Percentiles rank a stretch among this genome's conserved stretches.
phyloP scores from a whole-genome alignment of 2,329 filamentous ascomycete species.

The Escovopsis sp. region DNA sequence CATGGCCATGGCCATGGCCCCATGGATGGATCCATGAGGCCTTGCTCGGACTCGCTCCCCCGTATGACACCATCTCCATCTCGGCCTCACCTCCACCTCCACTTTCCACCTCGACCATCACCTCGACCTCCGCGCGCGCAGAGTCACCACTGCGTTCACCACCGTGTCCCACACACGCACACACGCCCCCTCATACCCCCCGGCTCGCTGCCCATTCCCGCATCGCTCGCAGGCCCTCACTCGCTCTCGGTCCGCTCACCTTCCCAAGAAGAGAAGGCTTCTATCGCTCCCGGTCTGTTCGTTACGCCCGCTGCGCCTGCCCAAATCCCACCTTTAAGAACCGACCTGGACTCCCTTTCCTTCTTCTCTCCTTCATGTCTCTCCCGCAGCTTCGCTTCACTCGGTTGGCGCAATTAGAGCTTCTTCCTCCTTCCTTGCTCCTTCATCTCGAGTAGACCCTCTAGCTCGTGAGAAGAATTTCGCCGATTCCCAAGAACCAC shows the following conservation, averaged over 20 bases:
- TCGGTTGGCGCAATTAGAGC: conserved; percentile 5
- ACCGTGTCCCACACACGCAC: not conserved
- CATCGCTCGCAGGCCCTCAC: not conserved
- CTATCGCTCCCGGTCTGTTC: too few species aligned
- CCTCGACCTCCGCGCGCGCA: not conserved
- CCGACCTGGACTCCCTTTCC: not conserved
- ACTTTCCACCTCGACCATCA: not conserved
- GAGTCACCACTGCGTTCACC: not conserved
- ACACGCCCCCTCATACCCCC: not conserved
- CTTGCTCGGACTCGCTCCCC: not conserved
- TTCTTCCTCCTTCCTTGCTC: conserved; percentile 6
- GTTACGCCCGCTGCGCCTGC: too few species aligned
- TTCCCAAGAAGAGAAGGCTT: too few species aligned
- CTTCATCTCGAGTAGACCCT: too few species aligned
- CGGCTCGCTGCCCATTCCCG: not conserved
- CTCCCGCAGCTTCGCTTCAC: not conserved
- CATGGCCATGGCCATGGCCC: too few species aligned
- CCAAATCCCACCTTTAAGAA: not conserved
- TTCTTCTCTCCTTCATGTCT: not conserved
- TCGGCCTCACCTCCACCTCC: not conserved
- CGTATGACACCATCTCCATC: not conserved
- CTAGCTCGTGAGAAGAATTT: too few species aligned
- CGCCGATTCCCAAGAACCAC: too few species aligned
- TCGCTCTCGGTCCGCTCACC: not conserved
- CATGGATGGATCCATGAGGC: not conserved